Percentiles rank a stretch among this genome's conserved stretches.
Conservation (phyloP, 139 green algal genomes). For the Pedinophyceae sp. region DNA sequence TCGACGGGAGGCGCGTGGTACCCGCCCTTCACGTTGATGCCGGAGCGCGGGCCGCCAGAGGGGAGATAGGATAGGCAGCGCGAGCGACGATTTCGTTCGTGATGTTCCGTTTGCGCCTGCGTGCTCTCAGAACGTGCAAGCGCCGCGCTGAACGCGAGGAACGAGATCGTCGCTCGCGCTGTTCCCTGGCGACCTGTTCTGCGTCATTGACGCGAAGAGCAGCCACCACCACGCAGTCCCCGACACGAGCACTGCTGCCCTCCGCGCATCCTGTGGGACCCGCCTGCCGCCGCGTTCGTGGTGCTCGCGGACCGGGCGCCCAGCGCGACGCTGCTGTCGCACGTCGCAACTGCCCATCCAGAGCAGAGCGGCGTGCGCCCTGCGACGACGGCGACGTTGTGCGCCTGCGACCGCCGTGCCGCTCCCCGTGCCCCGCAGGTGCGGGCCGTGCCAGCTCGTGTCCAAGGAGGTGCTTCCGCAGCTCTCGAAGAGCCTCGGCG, state of each 20-base stretch:
- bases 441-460: not conserved
- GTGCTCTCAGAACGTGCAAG: too few relatives aligned
- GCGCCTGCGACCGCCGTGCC: too few relatives aligned
- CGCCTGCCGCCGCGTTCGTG: not conserved
- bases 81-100: slow-evolving; percentile 1
- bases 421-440: not conserved
- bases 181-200: too few relatives aligned
- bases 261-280: too few relatives aligned
- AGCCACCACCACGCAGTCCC: too few relatives aligned
- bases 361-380: too few relatives aligned
- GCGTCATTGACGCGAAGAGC: too few relatives aligned
- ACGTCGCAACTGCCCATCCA: not conserved
- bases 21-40: slow-evolving; percentile 10
- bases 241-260: too few relatives aligned
- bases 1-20: not conserved
- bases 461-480: slow-evolving; percentile 9
- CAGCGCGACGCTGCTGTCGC: not conserved
- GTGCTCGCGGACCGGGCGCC: not conserved
- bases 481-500: not conserved
- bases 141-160: too few relatives aligned
- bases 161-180: too few relatives aligned
- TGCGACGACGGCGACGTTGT: slow-evolving; percentile 1
- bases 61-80: not conserved
- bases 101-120: too few relatives aligned
- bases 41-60: too few relatives aligned